phyloP scores from a whole-genome alignment of 257 asterid genomes.

The Verbascum thapsus region DNA sequence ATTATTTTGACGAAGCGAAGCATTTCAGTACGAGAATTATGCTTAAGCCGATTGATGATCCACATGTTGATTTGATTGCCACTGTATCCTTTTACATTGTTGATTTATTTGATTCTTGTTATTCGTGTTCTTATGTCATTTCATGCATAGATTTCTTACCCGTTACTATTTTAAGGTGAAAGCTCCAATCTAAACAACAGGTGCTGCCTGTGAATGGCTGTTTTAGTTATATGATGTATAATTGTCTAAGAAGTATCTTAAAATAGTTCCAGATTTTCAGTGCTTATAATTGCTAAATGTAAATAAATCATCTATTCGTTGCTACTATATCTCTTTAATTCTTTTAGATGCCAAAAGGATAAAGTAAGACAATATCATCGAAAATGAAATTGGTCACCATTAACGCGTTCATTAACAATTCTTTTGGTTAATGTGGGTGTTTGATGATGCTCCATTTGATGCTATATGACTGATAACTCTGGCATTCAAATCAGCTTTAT shows the following conservation, averaged over 20 bases:
- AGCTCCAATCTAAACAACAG: neutral
- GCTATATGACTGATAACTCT: neutral
- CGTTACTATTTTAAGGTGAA: slow-evolving; percentile 3
- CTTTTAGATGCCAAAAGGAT: neutral
- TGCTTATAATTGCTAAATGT: neutral
- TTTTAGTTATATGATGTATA: neutral
- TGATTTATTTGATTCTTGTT: neutral
- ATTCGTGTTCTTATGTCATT: neutral
- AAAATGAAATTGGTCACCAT: neutral
- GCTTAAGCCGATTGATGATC: slow-evolving; percentile 93
- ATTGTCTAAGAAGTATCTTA: neutral
- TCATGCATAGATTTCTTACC: neutral
- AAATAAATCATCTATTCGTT: slow-evolving; percentile 7
- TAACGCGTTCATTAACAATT: slow-evolving; percentile 9
- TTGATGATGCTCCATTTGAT: neutral
- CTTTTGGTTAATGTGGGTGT: slow-evolving; percentile 8
- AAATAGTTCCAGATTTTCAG: neutral
- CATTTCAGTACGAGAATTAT: slow-evolving; percentile 71
- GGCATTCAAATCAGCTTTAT: neutral
- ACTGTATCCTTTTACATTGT: slow-evolving; percentile 57
- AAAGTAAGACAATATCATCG: neutral
- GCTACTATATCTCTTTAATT: neutral
- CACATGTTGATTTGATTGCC: slow-evolving; percentile 92
- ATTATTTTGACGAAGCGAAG: slow-evolving; percentile 73
- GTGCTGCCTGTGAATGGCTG: neutral